These are phyloP conservation scores for Fereydounia khargensis DNA, from an alignment of 1,284 basidiomycete species.

Conservation along the genomic window DNA sequence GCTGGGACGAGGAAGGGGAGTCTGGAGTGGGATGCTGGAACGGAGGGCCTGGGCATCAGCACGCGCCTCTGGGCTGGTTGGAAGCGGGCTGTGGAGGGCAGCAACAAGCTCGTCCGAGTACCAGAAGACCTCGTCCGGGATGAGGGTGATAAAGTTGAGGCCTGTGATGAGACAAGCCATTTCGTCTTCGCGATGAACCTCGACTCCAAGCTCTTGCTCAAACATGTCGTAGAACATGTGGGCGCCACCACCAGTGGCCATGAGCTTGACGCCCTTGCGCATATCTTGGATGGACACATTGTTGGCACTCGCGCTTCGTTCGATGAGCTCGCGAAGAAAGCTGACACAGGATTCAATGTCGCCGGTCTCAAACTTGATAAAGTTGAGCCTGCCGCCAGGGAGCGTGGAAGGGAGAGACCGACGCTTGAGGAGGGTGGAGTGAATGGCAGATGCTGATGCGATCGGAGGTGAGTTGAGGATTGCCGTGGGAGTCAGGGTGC, in stretches of 20 bases:
- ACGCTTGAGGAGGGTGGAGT: conserved; percentile 40
- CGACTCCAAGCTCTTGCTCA: conserved; percentile 72
- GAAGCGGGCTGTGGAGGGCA: conserved; percentile 36
- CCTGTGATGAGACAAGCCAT: conserved; percentile 99
- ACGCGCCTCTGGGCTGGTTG: conserved; percentile 21
- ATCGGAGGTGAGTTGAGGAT: conserved; percentile 24
- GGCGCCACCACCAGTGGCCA: conserved; percentile 96
- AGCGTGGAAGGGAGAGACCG: conserved; percentile 47
- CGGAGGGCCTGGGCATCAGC: conserved; percentile 33
- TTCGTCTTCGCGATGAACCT: conserved; percentile 86
- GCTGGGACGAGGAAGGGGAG: conserved; percentile 76
- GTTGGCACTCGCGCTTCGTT: conserved; percentile 81
- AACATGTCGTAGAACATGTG: conserved; percentile 89
- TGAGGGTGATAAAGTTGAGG: conserved; percentile 91
- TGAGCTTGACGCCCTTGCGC: conserved; percentile 89
- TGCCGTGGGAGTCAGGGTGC: conserved; percentile 45
- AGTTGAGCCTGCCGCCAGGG: conserved; percentile 92
- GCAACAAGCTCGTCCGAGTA: conserved; percentile 93
- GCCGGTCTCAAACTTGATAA: conserved; percentile 93
- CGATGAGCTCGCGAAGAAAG: conserved; percentile 85
- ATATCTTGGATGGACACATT: conserved; percentile 84
- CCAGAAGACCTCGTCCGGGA: conserved; percentile 97
- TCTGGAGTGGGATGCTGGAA: conserved; percentile 25
- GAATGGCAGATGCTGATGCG: conserved; percentile 32
- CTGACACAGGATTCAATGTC: conserved; percentile 76